Conservation (phyloP, 441 rosid species). For the Erodium moschatum region DNA sequence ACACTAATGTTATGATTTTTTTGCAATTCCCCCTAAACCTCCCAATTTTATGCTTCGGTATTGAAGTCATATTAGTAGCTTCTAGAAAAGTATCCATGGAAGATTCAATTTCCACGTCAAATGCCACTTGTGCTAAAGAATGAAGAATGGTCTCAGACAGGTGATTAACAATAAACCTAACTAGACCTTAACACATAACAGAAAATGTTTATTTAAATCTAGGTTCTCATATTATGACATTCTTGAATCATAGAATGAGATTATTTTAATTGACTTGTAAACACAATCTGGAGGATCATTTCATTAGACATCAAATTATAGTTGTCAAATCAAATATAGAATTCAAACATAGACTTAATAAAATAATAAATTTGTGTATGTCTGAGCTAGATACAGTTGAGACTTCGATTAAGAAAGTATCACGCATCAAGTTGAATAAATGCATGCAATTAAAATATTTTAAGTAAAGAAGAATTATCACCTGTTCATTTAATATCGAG, state of each 20-base stretch:
- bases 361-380: not conserved
- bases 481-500: slow-evolving; percentile 58
- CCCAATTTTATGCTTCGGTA: not conserved
- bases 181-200: not conserved
- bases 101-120: not conserved
- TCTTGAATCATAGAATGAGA: not conserved
- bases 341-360: not conserved
- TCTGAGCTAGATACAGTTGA: not conserved
- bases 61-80: no score
- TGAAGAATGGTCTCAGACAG: not conserved
- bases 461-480: slow-evolving; percentile 26
- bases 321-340: not conserved
- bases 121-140: not conserved
- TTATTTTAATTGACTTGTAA: not conserved
- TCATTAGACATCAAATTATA: not conserved
- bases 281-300: not conserved
- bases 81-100: no score
- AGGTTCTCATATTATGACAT: not conserved
- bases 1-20: not conserved
- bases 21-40: not conserved
- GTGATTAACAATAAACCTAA: not conserved
- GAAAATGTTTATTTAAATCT: not conserved
- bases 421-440: not conserved
- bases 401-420: not conserved
- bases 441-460: not conserved